phyloP scores from a whole-genome alignment of 495 filamentous ascomycete genomes.

The Daldinia bambusicola region DNA sequence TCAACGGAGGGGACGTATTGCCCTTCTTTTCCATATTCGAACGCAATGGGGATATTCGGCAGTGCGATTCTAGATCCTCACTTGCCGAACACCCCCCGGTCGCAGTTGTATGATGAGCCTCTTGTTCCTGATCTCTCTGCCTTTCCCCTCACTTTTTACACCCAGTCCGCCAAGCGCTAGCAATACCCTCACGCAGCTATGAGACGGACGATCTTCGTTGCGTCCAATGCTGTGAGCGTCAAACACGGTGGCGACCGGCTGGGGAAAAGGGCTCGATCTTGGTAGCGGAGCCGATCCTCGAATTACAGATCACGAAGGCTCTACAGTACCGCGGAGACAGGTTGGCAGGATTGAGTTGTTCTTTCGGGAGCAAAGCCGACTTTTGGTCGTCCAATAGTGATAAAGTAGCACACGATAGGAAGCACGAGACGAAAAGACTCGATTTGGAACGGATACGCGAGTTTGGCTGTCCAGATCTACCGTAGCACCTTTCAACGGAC shows the following conservation, averaged over 20 bases:
- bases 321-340: slow-evolving; percentile 16
- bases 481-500: slow-evolving; percentile 9
- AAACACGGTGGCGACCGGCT: slow-evolving; percentile 25
- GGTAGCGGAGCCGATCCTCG: slow-evolving; percentile 16
- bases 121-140: slow-evolving; percentile 14
- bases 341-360: slow-evolving; percentile 13
- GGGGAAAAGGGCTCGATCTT: slow-evolving; percentile 10
- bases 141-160: slow-evolving; percentile 37
- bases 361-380: slow-evolving; percentile 7
- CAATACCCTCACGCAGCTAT: slow-evolving; percentile 24
- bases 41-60: slow-evolving; percentile 28
- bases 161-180: slow-evolving; percentile 31
- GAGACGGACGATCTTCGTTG: slow-evolving; percentile 31
- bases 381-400: not conserved
- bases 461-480: slow-evolving; percentile 19
- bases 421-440: slow-evolving; percentile 23
- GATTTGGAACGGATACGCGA: slow-evolving; percentile 16
- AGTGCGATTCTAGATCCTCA: slow-evolving; percentile 43
- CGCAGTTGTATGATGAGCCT: slow-evolving; percentile 31
- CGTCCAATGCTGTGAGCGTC: slow-evolving; percentile 18
- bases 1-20: slow-evolving; percentile 21
- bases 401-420: slow-evolving; percentile 14
- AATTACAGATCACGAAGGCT: slow-evolving; percentile 13
- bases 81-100: slow-evolving; percentile 35
- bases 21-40: slow-evolving; percentile 40